Conservation (phyloP, 495 filamentous ascomycete species). For the Penicillium steckii region DNA sequence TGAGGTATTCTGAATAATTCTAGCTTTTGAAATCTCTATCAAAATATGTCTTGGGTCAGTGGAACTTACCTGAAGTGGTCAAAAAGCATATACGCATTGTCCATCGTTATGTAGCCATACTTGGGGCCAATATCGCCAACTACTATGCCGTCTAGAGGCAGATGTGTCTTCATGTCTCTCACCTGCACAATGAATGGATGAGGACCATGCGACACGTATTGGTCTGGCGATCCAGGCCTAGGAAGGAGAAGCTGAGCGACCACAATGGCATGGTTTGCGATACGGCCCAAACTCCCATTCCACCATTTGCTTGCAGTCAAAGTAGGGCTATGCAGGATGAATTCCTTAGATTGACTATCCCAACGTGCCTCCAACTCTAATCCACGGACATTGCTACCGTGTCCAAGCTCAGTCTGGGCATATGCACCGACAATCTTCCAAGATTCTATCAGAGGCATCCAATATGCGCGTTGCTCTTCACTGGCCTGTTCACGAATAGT, state of each 20-base stretch:
- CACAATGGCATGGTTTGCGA: constrained; percentile 44
- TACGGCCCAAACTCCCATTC: constrained; percentile 47
- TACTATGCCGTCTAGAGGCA: constrained; percentile 40
- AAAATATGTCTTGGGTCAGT: background rate
- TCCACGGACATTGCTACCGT: constrained; percentile 49
- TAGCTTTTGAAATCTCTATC: background rate
- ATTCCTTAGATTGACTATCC: constrained; percentile 39
- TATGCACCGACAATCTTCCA: constrained; percentile 48
- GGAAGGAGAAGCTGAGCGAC: constrained; percentile 47
- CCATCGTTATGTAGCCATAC: constrained; percentile 47
- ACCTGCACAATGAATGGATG: constrained; percentile 52
- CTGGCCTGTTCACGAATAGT: constrained; percentile 46
- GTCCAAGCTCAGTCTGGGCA: constrained; percentile 48
- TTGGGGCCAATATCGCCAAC: constrained; percentile 52
- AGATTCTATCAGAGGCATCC: constrained; percentile 43
- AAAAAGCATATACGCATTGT: constrained; percentile 54
- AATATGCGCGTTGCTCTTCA: constrained; percentile 41
- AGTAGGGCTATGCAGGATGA: constrained; percentile 46
- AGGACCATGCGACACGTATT: constrained; percentile 38
- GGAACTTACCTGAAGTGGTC: constrained; percentile 32
- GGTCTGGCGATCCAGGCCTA: constrained; percentile 7
- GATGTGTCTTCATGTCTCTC: constrained; percentile 42
- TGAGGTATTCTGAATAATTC: constrained; percentile 37
- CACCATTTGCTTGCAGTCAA: constrained; percentile 52
- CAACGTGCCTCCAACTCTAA: constrained; percentile 46